Evolutionary conservation across 106 monocot genomes (phyloP).

Genomic region (Amphibolis antarctica): DNA sequence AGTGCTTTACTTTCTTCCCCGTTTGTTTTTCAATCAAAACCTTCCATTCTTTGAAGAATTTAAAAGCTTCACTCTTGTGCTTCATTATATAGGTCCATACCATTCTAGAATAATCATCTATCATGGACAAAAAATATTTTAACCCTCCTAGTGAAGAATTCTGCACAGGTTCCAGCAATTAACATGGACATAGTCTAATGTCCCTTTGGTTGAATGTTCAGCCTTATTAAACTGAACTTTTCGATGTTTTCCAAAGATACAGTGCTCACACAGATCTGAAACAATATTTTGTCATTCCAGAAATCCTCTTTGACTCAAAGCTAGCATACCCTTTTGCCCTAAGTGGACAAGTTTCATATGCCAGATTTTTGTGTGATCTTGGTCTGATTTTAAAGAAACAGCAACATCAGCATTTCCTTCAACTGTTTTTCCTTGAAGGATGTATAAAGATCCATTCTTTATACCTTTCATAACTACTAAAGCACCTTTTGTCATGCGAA

Average conservation of each 20-base stretch:
- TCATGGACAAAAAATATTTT: background rate
- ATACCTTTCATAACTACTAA: slow-evolving; percentile 1
- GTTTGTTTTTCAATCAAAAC: no score
- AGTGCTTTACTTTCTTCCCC: no score
- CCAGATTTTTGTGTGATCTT: background rate
- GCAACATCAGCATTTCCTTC: background rate
- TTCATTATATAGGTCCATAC: no score
- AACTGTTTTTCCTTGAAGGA: background rate
- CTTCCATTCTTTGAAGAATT: background rate
- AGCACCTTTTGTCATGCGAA: no score
- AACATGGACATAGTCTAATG: background rate
- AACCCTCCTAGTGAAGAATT: background rate
- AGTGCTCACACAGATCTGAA: background rate
- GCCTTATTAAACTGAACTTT: background rate
- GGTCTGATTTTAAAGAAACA: background rate
- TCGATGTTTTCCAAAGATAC: background rate
- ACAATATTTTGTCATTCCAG: background rate
- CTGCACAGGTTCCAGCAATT: background rate
- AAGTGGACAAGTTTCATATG: background rate
- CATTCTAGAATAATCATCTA: background rate
- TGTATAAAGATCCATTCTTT: background rate
- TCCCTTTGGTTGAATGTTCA: background rate
- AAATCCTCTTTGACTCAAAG: background rate
- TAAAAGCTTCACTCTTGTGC: background rate
- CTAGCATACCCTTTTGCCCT: background rate